Base-by-base conservation (phyloP, 2,329 filamentous ascomycete species). In the Diplodia scrobiculata region DNA sequence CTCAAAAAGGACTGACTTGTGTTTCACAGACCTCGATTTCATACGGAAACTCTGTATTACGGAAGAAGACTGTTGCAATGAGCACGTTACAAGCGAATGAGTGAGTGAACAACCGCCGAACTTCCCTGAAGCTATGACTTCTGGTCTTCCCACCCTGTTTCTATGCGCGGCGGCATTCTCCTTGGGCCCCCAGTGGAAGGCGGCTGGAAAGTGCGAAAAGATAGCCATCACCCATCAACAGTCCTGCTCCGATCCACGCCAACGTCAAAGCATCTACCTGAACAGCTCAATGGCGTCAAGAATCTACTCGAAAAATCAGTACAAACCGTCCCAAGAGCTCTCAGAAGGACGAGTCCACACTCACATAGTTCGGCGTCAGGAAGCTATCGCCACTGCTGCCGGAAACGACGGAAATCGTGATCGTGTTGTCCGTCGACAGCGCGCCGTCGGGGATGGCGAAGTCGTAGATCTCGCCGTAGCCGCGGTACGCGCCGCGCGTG, bases 401-500 rank as follows among this genome's bases (percentile, higher is more conserved):
- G 19, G 86, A 88, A 27, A 83, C 77, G 34, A 84, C 83, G 50
- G 75, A 81, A 67, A 90, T 86, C 6, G 82, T 86, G 62, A 90
- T 83, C 32, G 85, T 88, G 71, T 90, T 90, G 7, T 76, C 76
- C 0, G 87, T 88, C n/a, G 79, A 77, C 54, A 90, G 79, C 2
- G 80, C 86, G 0, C 86, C 86, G 1, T 83, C 77, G 0, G 87
- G 85, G 54, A 90, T 83, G n/a, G 75, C 77, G 53, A 86, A 82
- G 67, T 87, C 82, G 71, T 90, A 90, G 5, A 89, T 82, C 70
- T 90, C 87, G 4, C 87, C 87, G 63, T 81, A 78, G 0, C 87
- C 87, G 7, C 86, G 79, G 71, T 89, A 90, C 0, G 86, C 86
- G 11, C 87, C 88, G 13, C 88, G 80, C 0, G 87, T 90, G 1